Percentiles rank a stretch among this genome's conserved stretches.
Evolutionary conservation across 1,284 basidiomycete genomes (phyloP).

Genomic region (Neonothopanus nambi): DNA sequence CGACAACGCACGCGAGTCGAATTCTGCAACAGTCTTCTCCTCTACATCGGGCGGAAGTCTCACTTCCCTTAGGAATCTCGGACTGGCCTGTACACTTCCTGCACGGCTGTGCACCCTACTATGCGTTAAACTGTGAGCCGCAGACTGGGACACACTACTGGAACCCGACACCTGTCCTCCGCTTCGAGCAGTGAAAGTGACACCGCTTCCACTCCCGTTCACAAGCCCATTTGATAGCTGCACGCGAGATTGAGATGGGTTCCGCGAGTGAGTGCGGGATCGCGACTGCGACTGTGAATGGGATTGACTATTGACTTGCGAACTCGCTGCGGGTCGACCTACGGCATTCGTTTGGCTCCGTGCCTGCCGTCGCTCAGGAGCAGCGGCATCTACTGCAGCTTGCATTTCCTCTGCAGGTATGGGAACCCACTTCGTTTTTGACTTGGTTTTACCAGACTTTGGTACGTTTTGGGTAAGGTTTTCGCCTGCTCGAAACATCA

Average conservation of each 20-base stretch:
- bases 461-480: neutral
- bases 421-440: conserved; percentile 11
- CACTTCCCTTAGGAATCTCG: conserved; percentile 25
- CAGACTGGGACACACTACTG: no score
- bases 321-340: neutral
- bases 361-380: neutral
- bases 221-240: no score
- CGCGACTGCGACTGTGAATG: neutral
- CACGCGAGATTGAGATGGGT: conserved; percentile 23
- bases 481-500: neutral
- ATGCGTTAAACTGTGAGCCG: neutral
- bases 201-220: no score
- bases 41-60: conserved; percentile 25
- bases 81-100: conserved; percentile 32
- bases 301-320: no score
- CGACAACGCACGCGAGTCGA: no score
- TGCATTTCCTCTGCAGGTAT: conserved; percentile 9
- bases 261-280: conserved; percentile 1
- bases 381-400: conserved; percentile 8
- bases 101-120: conserved; percentile 27
- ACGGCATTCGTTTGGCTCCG: neutral
- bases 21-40: no score
- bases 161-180: no score
- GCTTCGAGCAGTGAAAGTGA: no score
- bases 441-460: conserved; percentile 4